Evolutionary conservation across 2,329 filamentous ascomycete species (phyloP), one percentile per base, ranked within the genome.

Genomic region (Ceratocystis harringtonii): DNA sequence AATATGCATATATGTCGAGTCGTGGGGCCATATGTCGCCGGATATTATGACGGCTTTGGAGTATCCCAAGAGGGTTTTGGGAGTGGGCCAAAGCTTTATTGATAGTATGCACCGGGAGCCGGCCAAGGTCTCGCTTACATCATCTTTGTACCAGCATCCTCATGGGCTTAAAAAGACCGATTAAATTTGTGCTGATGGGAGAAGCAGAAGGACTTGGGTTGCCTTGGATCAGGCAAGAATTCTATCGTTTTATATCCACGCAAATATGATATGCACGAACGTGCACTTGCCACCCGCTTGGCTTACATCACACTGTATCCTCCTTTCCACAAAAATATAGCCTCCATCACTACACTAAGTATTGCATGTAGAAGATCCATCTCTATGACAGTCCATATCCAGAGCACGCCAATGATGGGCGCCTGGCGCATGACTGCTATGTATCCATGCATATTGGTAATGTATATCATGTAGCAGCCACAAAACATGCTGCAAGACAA

Each of bases 371-470:
- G 71, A 50, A 95, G 77, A 65, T 90, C 81, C 76, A 96, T 81
- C 77, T 99, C 94, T 60, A 97, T 81, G 25, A 97, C 86, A 41
- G 88, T 85, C 91, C 92, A 97, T 3, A 97, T 82, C 92, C 92
- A 97, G 19, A 97, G 74, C 50, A 89, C 92, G 0, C 90, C 94
- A 15, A 96, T 74, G 4, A 91, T 86, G n/a, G 94, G 94, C 0
- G 91, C 88, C 69, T 84, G 85, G 77, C 96, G 95, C 90, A 97
- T 92, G 22, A 95, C 85, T 5, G 88, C 88, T 70, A 95, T 84
- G 71, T 96, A 97, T 3, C 87, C 84, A 69, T 85, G 83, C 36
- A 79, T 81, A 71, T 96, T 97, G 30, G 88, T 90, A 64, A 92
- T 84, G 70, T 89, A 79, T 61, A 97, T 86, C 68, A 96, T 78